Percentiles rank a stretch among this genome's conserved stretches.
Conservation (phyloP, 345 rosid species). For the Euphorbia pulcherrima region DNA sequence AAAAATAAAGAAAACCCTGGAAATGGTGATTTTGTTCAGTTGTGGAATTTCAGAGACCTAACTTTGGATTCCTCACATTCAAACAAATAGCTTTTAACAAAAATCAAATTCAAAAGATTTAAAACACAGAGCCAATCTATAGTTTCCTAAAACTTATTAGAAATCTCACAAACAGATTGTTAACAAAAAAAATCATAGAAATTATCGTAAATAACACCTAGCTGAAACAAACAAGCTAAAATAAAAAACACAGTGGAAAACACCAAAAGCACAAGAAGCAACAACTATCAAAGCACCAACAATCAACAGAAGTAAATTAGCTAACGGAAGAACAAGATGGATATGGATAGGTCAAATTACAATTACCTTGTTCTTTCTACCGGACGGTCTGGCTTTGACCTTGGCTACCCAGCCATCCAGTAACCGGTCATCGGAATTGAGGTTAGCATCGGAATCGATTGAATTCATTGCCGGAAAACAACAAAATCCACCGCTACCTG, state of each 20-base stretch:
- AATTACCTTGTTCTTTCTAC: constrained; percentile 72
- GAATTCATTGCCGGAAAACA: constrained; percentile 9
- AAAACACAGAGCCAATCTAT: background rate
- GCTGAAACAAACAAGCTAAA: no score
- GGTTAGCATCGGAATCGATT: constrained; percentile 10
- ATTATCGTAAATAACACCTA: background rate
- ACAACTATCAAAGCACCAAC: background rate
- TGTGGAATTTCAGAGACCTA: background rate
- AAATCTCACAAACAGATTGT: background rate
- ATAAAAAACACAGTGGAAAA: no score
- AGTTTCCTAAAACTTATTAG: background rate
- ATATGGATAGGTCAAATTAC: background rate
- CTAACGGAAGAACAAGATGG: background rate
- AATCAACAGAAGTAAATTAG: no score
- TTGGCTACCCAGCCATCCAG: constrained; percentile 63
- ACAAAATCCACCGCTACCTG: no score
- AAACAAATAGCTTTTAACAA: no score
- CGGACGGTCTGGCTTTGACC: constrained; percentile 48
- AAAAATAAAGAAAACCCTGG: background rate
- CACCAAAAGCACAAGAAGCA: background rate
- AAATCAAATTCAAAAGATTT: background rate
- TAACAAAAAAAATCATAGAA: background rate
- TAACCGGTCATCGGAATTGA: constrained; percentile 35
- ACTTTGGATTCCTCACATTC: background rate
- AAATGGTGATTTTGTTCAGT: background rate